These are phyloP conservation scores for Phytophthora idaei DNA, from an alignment of 352 stramenopile species.

Conservation along the genomic window DNA sequence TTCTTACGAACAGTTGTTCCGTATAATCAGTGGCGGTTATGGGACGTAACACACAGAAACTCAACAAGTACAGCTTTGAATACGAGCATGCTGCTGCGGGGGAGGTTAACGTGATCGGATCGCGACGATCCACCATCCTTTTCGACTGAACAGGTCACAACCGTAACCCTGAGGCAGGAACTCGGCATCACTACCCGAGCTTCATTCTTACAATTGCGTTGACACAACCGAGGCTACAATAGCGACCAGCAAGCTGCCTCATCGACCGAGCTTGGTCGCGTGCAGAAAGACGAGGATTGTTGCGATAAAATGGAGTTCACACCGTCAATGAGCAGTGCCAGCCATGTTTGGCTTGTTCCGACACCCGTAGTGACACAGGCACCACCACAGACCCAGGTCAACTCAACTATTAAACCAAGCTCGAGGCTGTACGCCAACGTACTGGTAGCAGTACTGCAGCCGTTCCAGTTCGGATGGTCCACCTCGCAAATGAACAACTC, in stretches of 20 bases:
- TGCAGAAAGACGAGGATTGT: neutral
- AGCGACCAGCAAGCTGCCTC: neutral
- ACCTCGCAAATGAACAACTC: slow-evolving; percentile 60
- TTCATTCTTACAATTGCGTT: slow-evolving; percentile 30
- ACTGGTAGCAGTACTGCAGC: slow-evolving; percentile 50
- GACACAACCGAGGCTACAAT: slow-evolving; percentile 1
- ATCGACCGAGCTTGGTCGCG: slow-evolving; percentile 1
- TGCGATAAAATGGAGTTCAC: slow-evolving; percentile 33
- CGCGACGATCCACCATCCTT: slow-evolving; percentile 10
- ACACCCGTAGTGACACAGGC: slow-evolving; percentile 14
- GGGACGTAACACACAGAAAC: neutral
- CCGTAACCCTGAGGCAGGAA: slow-evolving; percentile 14
- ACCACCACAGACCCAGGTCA: slow-evolving; percentile 11
- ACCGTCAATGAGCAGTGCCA: slow-evolving; percentile 21
- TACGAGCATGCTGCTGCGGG: neutral
- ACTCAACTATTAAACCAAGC: slow-evolving; percentile 21
- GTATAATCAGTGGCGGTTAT: slow-evolving; percentile 15
- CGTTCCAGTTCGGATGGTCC: slow-evolving; percentile 48
- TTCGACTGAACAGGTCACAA: slow-evolving; percentile 8
- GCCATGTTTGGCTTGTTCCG: slow-evolving; percentile 24
- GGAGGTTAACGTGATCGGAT: slow-evolving; percentile 10
- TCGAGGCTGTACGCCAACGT: slow-evolving; percentile 59
- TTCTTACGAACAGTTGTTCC: slow-evolving; percentile 26
- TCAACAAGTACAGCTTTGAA: slow-evolving; percentile 4
- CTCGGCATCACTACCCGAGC: slow-evolving; percentile 1